Evolutionary conservation across 192 early-diverging fungal genomes (phyloP).

Genomic region (Podila horticola): DNA sequence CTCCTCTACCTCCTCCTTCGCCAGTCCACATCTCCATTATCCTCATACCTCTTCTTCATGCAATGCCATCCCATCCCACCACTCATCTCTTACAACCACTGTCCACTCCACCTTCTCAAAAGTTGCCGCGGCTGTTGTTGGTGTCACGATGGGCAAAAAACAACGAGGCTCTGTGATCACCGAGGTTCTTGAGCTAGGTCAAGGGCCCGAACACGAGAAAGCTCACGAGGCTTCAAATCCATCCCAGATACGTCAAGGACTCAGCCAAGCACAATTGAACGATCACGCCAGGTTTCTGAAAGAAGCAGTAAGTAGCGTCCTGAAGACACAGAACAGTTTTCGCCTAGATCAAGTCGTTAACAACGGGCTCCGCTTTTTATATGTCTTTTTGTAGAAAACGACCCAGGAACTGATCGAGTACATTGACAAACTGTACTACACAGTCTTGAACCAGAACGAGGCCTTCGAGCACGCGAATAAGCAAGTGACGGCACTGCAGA

Average conservation of each 20-base stretch:
- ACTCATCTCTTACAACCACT: neutral
- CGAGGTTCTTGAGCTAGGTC: neutral
- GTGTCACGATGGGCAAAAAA: constrained; percentile 29
- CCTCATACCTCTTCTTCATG: neutral
- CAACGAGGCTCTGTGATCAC: constrained; percentile 12
- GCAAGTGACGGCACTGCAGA: constrained; percentile 13
- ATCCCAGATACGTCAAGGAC: neutral
- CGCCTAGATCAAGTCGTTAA: too few relatives aligned
- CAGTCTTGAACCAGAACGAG: constrained; percentile 22
- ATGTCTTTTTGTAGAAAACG: constrained; percentile 12
- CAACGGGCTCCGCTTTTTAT: neutral
- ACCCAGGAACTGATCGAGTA: constrained; percentile 17
- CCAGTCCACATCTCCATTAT: neutral
- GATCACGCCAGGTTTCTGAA: constrained; percentile 16
- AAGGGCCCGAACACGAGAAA: neutral
- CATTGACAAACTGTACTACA: constrained; percentile 23
- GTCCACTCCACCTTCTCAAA: constrained; percentile 22
- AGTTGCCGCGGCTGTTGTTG: constrained; percentile 31
- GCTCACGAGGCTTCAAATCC: neutral
- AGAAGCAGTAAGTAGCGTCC: constrained; percentile 10
- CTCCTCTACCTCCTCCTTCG: neutral
- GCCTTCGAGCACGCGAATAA: constrained; percentile 20
- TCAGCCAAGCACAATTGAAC: constrained; percentile 13
- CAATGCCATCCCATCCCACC: neutral
- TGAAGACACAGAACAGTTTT: too few relatives aligned